Conservation (phyloP, 441 rosid species). For the Macaranga tanarius region DNA sequence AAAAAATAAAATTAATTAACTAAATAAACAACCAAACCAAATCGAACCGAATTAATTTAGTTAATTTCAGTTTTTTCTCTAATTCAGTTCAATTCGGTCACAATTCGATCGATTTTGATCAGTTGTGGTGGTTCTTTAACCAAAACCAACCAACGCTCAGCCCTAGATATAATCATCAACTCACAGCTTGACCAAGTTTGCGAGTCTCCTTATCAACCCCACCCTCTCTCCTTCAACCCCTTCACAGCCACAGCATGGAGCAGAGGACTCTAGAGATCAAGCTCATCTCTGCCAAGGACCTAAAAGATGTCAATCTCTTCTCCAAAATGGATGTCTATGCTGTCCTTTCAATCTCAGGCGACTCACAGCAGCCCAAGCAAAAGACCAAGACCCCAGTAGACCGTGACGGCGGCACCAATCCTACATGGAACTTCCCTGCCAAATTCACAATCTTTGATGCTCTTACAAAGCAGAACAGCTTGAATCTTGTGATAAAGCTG, state of each 20-base stretch:
- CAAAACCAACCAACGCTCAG: no score
- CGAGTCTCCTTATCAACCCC: no score
- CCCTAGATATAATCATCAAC: no score
- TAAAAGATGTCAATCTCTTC: constrained; percentile 51
- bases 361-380: constrained; percentile 30
- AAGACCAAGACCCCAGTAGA: constrained; percentile 44
- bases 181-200: not conserved
- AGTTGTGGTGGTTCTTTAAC: no score
- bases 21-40: no score
- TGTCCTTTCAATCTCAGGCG: constrained; percentile 48
- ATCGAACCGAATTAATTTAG: no score
- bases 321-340: constrained; percentile 65
- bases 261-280: constrained; percentile 43
- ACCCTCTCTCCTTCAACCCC: not conserved
- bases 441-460: constrained; percentile 51
- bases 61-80: no score
- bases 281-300: constrained; percentile 46
- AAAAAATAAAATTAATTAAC: no score
- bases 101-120: no score
- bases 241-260: constrained; percentile 28
- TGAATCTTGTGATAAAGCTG: constrained; percentile 47
- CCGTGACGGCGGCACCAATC: constrained; percentile 44
- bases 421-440: constrained; percentile 56
- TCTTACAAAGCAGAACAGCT: constrained; percentile 43
- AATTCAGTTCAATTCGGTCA: no score